Evolutionary conservation across 352 stramenopile genomes (phyloP), one percentile per base, ranked within the genome.

Genomic region (Blastocystis sp.): DNA sequence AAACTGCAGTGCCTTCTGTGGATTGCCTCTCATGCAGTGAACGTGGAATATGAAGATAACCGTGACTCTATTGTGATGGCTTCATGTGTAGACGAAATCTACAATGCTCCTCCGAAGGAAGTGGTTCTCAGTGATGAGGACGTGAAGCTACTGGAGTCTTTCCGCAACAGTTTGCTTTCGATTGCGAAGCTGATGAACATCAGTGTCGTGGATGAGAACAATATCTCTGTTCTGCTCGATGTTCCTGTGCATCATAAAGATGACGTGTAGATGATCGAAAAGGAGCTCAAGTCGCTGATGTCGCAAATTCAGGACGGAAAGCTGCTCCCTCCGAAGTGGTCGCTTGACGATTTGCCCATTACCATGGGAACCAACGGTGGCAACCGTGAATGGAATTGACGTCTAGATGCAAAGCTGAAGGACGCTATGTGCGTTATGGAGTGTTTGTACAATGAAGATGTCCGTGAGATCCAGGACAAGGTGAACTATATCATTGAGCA

Each of bases 371-470:
- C 71, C 9, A n/a, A 59, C 40, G 59, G 71, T 81, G 19, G n/a
- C 17, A 5, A 66, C 23, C n/a, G 7, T 38, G 4, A 2, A 21
- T 3, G 43, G 45, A 11, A 45, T 40, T 38, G n/a, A 81, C 9
- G 14, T 7, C n/a, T 45, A 81, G 71, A 81, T 65, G 10, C 71
- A 11, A 28, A 41, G 43, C 41, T 81, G 71, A 9, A 23, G 21
- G 40, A 64, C 3, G 71, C 71, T 2, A 81, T 81, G 71, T 81
- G 71, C 62, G 71, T 81, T n/a, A 45, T 81, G 52, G 71, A 81
- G 38, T 81, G 71, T 66, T 53, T 81, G 23, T 81, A 81, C 41
- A 81, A 81, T 81, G 71, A 81, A 41, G 71, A 81, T 40, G 71
- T 81, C 3, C 71, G 71, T 48, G 71, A 81, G 52, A 81, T 81